Evolutionary conservation across 352 stramenopile genomes (phyloP).

Genomic region (Globisporangium paddicum): DNA sequence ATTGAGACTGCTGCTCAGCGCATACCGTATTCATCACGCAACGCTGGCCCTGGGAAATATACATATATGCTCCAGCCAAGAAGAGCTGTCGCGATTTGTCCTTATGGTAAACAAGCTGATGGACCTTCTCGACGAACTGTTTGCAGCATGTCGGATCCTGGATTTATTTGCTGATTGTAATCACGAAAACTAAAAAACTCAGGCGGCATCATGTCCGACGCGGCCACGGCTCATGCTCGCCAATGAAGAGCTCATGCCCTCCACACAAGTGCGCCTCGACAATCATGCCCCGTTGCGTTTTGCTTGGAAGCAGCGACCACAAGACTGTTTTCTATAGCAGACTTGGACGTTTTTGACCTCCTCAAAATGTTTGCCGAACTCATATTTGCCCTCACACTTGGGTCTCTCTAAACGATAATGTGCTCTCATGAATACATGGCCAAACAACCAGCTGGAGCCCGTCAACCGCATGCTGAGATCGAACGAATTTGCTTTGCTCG

Average conservation of each 20-base stretch:
- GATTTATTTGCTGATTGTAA: constrained; percentile 11
- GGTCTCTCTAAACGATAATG: background rate
- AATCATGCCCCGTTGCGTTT: too few relatives aligned
- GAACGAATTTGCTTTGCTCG: background rate
- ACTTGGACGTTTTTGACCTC: too few relatives aligned
- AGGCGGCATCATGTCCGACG: background rate
- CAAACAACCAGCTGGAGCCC: background rate
- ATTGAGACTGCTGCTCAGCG: too few relatives aligned
- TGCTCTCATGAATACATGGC: background rate
- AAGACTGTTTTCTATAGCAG: too few relatives aligned
- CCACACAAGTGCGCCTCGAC: too few relatives aligned
- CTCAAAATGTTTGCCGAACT: too few relatives aligned
- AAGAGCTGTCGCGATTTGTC: background rate
- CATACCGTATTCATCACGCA: too few relatives aligned
- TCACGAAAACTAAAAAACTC: background rate
- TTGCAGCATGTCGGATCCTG: background rate
- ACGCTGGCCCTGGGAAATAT: too few relatives aligned
- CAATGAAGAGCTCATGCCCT: too few relatives aligned
- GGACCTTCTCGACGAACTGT: background rate
- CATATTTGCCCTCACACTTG: too few relatives aligned
- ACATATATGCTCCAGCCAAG: background rate
- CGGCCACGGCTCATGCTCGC: background rate
- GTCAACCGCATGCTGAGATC: background rate
- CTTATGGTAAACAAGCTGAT: too few relatives aligned
- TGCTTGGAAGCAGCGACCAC: too few relatives aligned